phyloP scores from a whole-genome alignment of 2,329 filamentous ascomycete genomes.

The Colletotrichum simmondsii region DNA sequence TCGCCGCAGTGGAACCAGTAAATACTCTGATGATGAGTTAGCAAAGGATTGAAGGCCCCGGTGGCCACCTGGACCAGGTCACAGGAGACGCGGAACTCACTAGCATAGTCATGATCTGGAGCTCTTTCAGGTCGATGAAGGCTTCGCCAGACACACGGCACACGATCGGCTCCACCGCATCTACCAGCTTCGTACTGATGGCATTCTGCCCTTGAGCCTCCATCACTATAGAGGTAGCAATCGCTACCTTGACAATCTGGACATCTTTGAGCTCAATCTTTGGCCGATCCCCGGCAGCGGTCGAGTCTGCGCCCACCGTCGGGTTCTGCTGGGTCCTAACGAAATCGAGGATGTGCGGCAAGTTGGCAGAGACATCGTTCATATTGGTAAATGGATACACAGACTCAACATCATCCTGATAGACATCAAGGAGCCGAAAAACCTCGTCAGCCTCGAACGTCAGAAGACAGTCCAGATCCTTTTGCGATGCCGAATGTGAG shows the following conservation, averaged over 20 bases:
- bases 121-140: slow-evolving; percentile 46
- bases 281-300: not conserved
- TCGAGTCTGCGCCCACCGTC: not conserved
- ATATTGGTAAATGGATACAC: slow-evolving; percentile 49
- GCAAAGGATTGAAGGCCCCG: not conserved
- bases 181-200: slow-evolving; percentile 41
- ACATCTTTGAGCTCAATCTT: slow-evolving; percentile 41
- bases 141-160: slow-evolving; percentile 39
- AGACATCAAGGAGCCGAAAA: slow-evolving; percentile 46
- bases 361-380: slow-evolving; percentile 38
- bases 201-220: slow-evolving; percentile 45
- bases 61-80: not conserved
- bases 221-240: slow-evolving; percentile 45
- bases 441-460: slow-evolving; percentile 39
- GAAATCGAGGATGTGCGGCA: slow-evolving; percentile 40
- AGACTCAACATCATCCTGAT: slow-evolving; percentile 52
- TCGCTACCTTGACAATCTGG: slow-evolving; percentile 46
- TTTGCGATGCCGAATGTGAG: slow-evolving; percentile 24
- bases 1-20: slow-evolving; percentile 59
- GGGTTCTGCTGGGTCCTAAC: slow-evolving; percentile 32
- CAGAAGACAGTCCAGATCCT: slow-evolving; percentile 13
- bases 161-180: slow-evolving; percentile 42
- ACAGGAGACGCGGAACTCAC: slow-evolving; percentile 27
- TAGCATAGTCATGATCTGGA: slow-evolving; percentile 46
- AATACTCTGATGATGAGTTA: slow-evolving; percentile 43